phyloP scores from a whole-genome alignment of 768 basidiomycete genomes.

The Filobasidium wieringae region DNA sequence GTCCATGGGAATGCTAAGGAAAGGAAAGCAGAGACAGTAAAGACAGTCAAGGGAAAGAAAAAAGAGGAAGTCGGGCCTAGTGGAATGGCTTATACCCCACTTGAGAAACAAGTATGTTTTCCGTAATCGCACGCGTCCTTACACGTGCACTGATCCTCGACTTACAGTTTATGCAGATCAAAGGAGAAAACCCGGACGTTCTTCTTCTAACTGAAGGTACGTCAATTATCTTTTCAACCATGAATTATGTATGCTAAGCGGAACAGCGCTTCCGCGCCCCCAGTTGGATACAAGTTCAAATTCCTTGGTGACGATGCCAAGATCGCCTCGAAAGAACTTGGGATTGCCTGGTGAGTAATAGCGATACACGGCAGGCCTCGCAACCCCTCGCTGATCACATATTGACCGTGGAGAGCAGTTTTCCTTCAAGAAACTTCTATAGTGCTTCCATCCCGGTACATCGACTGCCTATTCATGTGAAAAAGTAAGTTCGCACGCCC shows the following conservation, averaged over 20 bases:
- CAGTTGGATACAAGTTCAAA: constrained; percentile 38
- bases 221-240: too few relatives aligned
- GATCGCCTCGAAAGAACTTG: constrained; percentile 35
- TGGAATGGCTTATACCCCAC: constrained; percentile 36
- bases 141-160: background rate
- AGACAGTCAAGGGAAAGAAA: constrained; percentile 26
- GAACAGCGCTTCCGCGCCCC: too few relatives aligned
- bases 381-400: background rate
- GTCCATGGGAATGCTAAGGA: constrained; percentile 14
- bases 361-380: too few relatives aligned
- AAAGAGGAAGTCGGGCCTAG: constrained; percentile 36
- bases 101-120: constrained; percentile 33
- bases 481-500: constrained; percentile 23
- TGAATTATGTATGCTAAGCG: background rate
- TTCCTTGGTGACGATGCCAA: constrained; percentile 40
- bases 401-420: too few relatives aligned
- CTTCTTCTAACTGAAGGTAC: constrained; percentile 36
- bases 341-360: constrained; percentile 31
- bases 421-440: constrained; percentile 38
- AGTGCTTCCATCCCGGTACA: constrained; percentile 38
- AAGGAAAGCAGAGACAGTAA: constrained; percentile 15
- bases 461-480: constrained; percentile 38
- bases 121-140: too few relatives aligned
- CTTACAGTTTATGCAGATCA: constrained; percentile 32
- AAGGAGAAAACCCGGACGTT: constrained; percentile 33